Evolutionary conservation across 306 rosid species (phyloP).

Genomic region (Trifolium dubium): DNA sequence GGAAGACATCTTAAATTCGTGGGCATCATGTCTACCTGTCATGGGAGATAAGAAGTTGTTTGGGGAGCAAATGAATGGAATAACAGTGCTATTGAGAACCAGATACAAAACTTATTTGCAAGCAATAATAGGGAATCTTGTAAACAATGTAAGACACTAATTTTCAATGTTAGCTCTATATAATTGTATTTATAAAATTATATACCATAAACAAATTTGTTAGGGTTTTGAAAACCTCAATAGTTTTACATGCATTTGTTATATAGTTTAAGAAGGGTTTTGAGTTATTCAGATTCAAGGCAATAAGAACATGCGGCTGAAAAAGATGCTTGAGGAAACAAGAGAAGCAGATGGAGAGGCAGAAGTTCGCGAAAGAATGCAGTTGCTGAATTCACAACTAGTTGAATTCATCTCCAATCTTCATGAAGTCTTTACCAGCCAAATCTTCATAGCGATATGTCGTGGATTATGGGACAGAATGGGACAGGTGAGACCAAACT

Average conservation of each 20-base stretch:
- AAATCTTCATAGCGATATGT: constrained; percentile 73
- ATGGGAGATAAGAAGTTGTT: constrained; percentile 77
- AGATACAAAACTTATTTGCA: constrained; percentile 93
- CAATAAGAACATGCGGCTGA: constrained; percentile 71
- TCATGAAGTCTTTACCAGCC: constrained; percentile 85
- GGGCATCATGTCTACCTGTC: constrained; percentile 85
- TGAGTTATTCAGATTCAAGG: constrained; percentile 68
- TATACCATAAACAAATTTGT: background rate
- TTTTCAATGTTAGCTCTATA: constrained; percentile 19
- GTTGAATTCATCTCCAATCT: constrained; percentile 80
- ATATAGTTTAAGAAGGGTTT: background rate
- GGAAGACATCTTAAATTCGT: constrained; percentile 87
- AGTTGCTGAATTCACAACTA: constrained; percentile 73
- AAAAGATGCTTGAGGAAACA: constrained; percentile 90
- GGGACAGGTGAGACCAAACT: constrained; percentile 76
- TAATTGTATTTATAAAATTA: background rate
- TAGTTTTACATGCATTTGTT: background rate
- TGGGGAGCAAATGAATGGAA: constrained; percentile 92
- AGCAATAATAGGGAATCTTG: constrained; percentile 88
- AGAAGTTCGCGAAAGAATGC: constrained; percentile 95
- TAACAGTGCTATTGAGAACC: constrained; percentile 87
- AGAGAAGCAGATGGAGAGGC: constrained; percentile 91
- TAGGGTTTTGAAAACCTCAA: background rate
- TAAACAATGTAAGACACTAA: constrained; percentile 66
- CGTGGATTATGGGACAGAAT: constrained; percentile 95